Percentiles rank a stretch among this genome's conserved stretches.
phyloP scores from a whole-genome alignment of 805 yeast genomes.

The Limtongozyma cylindracea region DNA sequence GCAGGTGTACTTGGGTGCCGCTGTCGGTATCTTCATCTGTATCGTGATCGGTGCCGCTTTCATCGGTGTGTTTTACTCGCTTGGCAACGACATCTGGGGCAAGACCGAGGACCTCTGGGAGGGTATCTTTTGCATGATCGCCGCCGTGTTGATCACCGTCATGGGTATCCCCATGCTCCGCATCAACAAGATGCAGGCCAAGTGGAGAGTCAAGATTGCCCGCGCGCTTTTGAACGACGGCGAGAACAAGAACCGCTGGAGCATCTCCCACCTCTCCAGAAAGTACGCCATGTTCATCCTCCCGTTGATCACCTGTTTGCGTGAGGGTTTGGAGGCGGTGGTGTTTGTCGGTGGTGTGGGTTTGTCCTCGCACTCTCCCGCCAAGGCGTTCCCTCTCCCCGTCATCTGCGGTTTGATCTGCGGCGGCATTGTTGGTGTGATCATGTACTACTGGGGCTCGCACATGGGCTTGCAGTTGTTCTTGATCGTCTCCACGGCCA shows the following conservation, averaged over 20 bases:
- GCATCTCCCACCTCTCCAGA: too few species aligned
- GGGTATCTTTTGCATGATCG: conserved; percentile 81
- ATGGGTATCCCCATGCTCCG: conserved; percentile 97
- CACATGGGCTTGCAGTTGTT: not conserved
- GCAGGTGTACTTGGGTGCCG: conserved; percentile 79
- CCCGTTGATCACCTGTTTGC: not conserved
- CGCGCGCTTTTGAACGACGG: conserved; percentile 47
- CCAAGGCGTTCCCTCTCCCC: conserved; percentile 3
- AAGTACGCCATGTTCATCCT: not conserved
- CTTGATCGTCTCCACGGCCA: not conserved
- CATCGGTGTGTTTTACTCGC: conserved; percentile 76
- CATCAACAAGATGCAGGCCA: conserved; percentile 85
- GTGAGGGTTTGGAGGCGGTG: conserved; percentile 7
- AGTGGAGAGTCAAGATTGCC: conserved; percentile 93
- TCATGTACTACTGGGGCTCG: not conserved
- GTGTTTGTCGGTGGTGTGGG: conserved; percentile 21
- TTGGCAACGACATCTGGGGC: conserved; percentile 68
- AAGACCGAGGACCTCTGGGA: conserved; percentile 88
- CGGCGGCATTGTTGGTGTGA: not conserved
- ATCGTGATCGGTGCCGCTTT: conserved; percentile 73
- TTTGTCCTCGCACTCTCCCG: conserved; percentile 3
- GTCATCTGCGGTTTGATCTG: not conserved
- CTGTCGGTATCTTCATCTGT: conserved; percentile 54
- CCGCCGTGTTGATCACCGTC: conserved; percentile 64
- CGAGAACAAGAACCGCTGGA: not conserved